Conservation (phyloP, 2,329 filamentous ascomycete genomes). For the Cordyceps fumosorosea region DNA sequence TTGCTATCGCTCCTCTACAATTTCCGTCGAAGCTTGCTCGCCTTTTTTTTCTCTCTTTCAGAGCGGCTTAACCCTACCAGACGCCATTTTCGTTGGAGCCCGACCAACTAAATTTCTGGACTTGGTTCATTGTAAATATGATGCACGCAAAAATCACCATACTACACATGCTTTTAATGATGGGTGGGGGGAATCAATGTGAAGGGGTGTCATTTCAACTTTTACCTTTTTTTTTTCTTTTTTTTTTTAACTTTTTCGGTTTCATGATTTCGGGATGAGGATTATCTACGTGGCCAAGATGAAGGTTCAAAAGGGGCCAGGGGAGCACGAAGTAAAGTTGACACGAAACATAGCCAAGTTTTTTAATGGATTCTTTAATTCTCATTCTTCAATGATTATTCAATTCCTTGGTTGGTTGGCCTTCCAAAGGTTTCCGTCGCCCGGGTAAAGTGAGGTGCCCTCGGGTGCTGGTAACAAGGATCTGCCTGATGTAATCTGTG, state of each 20-base stretch:
- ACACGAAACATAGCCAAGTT: not conserved
- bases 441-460: not conserved
- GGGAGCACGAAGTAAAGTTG: too few species aligned
- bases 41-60: not conserved
- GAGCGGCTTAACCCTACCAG: not conserved
- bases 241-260: not conserved
- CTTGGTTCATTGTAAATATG: constrained; percentile 1
- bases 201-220: not conserved
- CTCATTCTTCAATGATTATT: not conserved
- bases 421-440: too few species aligned
- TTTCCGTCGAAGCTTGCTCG: not conserved
- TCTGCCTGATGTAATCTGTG: too few species aligned
- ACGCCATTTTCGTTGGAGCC: not conserved
- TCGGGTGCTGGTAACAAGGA: too few species aligned
- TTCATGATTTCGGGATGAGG: not conserved
- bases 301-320: too few species aligned
- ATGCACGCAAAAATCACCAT: not conserved
- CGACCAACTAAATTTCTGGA: not conserved
- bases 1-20: not conserved
- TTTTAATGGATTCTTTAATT: not conserved
- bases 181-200: not conserved
- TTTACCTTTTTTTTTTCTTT: too few species aligned
- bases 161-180: not conserved
- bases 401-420: not conserved
- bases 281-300: not conserved